Percentiles rank a stretch among this genome's conserved stretches.
Evolutionary conservation across 768 basidiomycete genomes (phyloP).

Genomic region (Cyathus striatus): DNA sequence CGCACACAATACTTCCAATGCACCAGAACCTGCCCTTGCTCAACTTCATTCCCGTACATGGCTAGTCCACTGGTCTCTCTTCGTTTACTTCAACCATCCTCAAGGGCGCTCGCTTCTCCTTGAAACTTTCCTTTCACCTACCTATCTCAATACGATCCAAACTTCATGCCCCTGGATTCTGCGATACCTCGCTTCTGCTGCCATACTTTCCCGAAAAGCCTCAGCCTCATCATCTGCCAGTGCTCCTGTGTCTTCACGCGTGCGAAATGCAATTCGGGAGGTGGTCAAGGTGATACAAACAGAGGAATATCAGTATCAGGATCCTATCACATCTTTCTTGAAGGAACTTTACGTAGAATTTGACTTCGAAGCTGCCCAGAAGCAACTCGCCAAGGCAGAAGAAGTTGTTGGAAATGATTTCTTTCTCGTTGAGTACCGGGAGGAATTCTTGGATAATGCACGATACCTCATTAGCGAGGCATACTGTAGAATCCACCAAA

Average conservation of each 20-base stretch:
- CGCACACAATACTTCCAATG: slow-evolving; percentile 22
- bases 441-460: slow-evolving; percentile 96
- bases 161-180: slow-evolving; percentile 93
- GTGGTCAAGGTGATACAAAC: slow-evolving; percentile 91
- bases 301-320: slow-evolving; percentile 94
- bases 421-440: slow-evolving; percentile 86
- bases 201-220: slow-evolving; percentile 83
- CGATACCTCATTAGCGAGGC: slow-evolving; percentile 95
- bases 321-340: slow-evolving; percentile 90
- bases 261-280: slow-evolving; percentile 85
- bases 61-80: slow-evolving; percentile 97
- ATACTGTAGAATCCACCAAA: slow-evolving; percentile 95
- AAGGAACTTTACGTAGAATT: slow-evolving; percentile 94
- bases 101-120: slow-evolving; percentile 88
- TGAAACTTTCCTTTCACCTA: slow-evolving; percentile 93
- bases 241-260: slow-evolving; percentile 55
- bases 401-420: slow-evolving; percentile 88
- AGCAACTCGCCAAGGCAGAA: slow-evolving; percentile 72
- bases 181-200: slow-evolving; percentile 90
- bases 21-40: slow-evolving; percentile 65
- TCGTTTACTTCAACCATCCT: slow-evolving; percentile 96
- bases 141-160: slow-evolving; percentile 98
- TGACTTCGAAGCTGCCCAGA: slow-evolving; percentile 93
- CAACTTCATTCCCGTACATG: slow-evolving; percentile 94
- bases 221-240: slow-evolving; percentile 42